Base-by-base conservation (phyloP, 768 basidiomycete genomes). In the Suillus paluster region DNA sequence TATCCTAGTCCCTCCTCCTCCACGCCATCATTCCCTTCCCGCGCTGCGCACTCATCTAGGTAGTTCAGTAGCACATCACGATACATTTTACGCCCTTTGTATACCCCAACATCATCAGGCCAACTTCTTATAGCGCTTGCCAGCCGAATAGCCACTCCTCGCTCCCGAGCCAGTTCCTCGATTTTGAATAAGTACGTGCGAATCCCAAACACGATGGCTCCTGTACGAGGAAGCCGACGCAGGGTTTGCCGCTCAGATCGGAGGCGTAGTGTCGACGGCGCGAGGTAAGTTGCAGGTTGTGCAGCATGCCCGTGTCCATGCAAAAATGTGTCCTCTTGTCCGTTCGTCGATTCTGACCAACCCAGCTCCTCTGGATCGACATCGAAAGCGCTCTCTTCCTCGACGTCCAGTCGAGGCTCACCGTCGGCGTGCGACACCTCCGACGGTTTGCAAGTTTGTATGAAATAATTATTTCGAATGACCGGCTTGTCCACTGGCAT, bases 171-270 rank as follows among this genome's bases (percentile, higher is more conserved):
- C 2, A 91, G 72, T 42, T 82, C 80, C 25, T 78, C 80, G 39
- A 90, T 71, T 23, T 83, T 83, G 45, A 81, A 81, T 59, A 87
- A 57, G 74, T 90, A 90, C 53, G 86, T 87, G 42, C 89, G 80
- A 67, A 91, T 87, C 57, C 86, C 88, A 71, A 92, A 92, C 44
- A 87, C 73, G 41, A 91, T 80, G 2, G 83, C 88, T 12, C 90
- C 89, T 45, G 84, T 85, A 4, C 79, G 75, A 12, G 86, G 86
- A 57, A 92, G 80, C 33, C 90, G 78, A 44, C 89, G 78, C 61
- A 91, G 74, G 36, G 85, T 87, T 76, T 91, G 89, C 25, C 90
- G 78, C 69, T 91, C 90, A 27, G 80, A 80, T 25, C 91, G 80
- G 62, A 90, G 73, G 9, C 83, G 81, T 21, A 91, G 72, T 6